phyloP scores from a whole-genome alignment of 495 filamentous ascomycete genomes.

The Penicillium turbatum region DNA sequence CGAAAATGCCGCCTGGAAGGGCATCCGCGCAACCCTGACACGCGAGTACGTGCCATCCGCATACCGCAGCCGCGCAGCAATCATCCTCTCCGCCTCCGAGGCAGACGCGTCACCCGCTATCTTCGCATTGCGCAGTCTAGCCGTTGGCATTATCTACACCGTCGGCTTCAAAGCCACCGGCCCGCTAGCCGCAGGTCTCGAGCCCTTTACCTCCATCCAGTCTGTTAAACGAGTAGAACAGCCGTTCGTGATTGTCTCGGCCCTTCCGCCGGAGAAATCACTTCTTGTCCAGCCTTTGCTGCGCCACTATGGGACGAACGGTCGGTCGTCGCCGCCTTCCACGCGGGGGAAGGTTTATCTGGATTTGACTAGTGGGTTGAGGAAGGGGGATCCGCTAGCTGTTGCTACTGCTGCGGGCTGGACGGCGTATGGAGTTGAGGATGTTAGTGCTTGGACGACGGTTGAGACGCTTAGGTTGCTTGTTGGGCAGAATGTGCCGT shows the following conservation, averaged over 20 bases:
- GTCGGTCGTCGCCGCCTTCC: slow-evolving; percentile 41
- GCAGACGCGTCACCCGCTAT: slow-evolving; percentile 71
- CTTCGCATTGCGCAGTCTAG: slow-evolving; percentile 71
- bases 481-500: slow-evolving; percentile 80
- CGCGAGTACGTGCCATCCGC: slow-evolving; percentile 78
- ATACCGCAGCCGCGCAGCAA: slow-evolving; percentile 67
- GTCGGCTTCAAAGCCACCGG: slow-evolving; percentile 73
- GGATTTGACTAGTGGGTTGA: slow-evolving; percentile 66
- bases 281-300: slow-evolving; percentile 74
- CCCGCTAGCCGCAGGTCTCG: slow-evolving; percentile 57
- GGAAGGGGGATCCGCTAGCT: slow-evolving; percentile 62
- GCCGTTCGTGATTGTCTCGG: slow-evolving; percentile 77
- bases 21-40: slow-evolving; percentile 72
- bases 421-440: slow-evolving; percentile 72
- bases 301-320: slow-evolving; percentile 53
- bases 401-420: slow-evolving; percentile 69
- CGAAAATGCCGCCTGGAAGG: slow-evolving; percentile 80
- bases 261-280: slow-evolving; percentile 71
- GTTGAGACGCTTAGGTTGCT: slow-evolving; percentile 73
- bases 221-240: slow-evolving; percentile 68
- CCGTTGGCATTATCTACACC: slow-evolving; percentile 73
- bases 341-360: slow-evolving; percentile 71
- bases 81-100: slow-evolving; percentile 62
- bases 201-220: slow-evolving; percentile 76
- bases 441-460: slow-evolving; percentile 76